phyloP scores from a whole-genome alignment of 306 rosid species.

The Purshia tridentata region DNA sequence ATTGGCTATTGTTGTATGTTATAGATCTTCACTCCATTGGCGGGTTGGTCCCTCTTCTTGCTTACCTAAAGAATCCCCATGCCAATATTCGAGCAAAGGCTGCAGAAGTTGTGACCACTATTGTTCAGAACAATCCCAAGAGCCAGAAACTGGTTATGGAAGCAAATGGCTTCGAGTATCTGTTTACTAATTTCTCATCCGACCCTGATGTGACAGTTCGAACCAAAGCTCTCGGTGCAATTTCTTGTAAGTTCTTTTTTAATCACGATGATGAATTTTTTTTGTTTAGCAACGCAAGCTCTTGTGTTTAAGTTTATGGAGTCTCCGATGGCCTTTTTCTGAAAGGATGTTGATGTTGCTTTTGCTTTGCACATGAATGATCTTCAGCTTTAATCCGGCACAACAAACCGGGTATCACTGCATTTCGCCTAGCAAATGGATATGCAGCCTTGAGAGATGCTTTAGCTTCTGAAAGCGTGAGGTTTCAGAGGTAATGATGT shows the following conservation, averaged over 20 bases:
- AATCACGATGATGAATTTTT: neutral
- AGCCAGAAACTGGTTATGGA: conserved; percentile 94
- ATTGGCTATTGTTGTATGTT: conserved; percentile 19
- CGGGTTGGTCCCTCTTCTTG: conserved; percentile 82
- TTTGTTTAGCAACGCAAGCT: neutral
- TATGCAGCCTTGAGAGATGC: conserved; percentile 82
- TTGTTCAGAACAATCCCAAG: conserved; percentile 86
- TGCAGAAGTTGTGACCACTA: conserved; percentile 84
- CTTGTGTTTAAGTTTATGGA: neutral
- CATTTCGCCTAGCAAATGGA: conserved; percentile 90
- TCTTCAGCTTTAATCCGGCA: conserved; percentile 77
- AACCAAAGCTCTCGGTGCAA: conserved; percentile 82
- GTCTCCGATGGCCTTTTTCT: neutral
- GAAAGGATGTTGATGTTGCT: conserved; percentile 17
- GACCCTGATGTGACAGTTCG: conserved; percentile 79
- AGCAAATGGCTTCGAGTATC: conserved; percentile 85
- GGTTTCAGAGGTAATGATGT: conserved; percentile 80
- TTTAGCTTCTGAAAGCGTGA: conserved; percentile 64
- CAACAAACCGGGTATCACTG: conserved; percentile 67
- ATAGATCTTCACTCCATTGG: conserved; percentile 86
- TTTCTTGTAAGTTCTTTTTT: conserved; percentile 63
- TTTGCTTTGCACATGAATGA: conserved; percentile 24
- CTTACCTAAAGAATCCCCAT: conserved; percentile 74
- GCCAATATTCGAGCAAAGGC: conserved; percentile 94
- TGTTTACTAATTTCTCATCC: conserved; percentile 60